Conservation (phyloP, 495 filamentous ascomycete genomes). For the Podospora didyma region DNA sequence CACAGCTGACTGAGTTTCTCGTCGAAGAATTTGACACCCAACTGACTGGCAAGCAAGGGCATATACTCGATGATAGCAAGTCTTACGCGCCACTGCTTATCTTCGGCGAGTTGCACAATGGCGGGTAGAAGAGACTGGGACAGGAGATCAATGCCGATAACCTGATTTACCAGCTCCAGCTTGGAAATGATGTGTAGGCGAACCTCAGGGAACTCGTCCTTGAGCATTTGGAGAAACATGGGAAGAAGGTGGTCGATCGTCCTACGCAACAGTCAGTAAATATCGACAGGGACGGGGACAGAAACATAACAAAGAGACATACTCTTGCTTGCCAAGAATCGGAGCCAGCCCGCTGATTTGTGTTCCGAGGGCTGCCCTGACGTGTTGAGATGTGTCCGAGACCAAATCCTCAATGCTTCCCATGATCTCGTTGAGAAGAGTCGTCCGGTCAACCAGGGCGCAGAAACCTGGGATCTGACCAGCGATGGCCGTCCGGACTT, state of each 20-base stretch:
- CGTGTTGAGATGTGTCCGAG: constrained; percentile 92
- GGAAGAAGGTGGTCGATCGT: constrained; percentile 95
- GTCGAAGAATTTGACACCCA: constrained; percentile 97
- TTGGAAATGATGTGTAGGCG: constrained; percentile 98
- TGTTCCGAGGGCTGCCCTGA: constrained; percentile 89
- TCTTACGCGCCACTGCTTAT: constrained; percentile 99
- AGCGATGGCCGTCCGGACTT: constrained; percentile 94
- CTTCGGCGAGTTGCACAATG: constrained; percentile 96
- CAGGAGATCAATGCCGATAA: constrained; percentile 95
- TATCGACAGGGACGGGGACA: constrained; percentile 10
- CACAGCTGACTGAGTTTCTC: constrained; percentile 92
- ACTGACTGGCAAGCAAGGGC: constrained; percentile 88
- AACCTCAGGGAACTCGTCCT: constrained; percentile 98
- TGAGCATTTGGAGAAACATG: constrained; percentile 99
- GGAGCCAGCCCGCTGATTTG: constrained; percentile 97
- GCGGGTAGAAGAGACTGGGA: constrained; percentile 95
- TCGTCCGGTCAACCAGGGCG: constrained; percentile 75
- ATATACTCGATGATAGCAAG: constrained; percentile 99
- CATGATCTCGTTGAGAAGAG: constrained; percentile 95
- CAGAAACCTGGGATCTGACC: constrained; percentile 98
- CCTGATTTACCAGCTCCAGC: constrained; percentile 94
- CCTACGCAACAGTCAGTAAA: too few relatives aligned
- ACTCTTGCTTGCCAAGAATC: constrained; percentile 97
- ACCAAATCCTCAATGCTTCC: constrained; percentile 92
- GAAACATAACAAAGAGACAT: constrained; percentile 29